These are phyloP conservation scores for Chenopodium formosanum DNA, from an alignment of 148 eudicot genomes.

Conservation along the genomic window DNA sequence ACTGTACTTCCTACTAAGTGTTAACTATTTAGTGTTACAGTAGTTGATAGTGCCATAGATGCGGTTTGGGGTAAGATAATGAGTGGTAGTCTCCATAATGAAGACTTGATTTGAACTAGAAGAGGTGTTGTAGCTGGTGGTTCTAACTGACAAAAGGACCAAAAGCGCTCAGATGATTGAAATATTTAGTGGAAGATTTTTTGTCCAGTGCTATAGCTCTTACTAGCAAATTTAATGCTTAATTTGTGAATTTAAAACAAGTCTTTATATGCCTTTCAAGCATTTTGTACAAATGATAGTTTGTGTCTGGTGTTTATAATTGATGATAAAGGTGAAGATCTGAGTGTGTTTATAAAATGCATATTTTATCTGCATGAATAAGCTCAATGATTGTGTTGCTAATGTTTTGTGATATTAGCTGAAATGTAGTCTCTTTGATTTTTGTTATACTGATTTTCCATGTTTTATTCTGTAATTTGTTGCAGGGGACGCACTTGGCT, in stretches of 20 bases:
- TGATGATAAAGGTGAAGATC: neutral
- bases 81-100: neutral
- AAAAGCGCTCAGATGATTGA: neutral
- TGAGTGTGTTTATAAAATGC: neutral
- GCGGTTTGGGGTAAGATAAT: neutral
- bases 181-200: neutral
- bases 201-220: neutral
- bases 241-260: neutral
- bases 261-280: neutral
- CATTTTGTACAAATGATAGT: neutral
- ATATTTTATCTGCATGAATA: neutral
- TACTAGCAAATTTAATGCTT: neutral
- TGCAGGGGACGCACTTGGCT: slow-evolving; percentile 91
- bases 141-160: neutral
- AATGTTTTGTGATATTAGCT: neutral
- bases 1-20: neutral
- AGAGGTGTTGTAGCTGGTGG: slow-evolving; percentile 1
- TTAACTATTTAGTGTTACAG: neutral
- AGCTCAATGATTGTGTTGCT: neutral
- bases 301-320: neutral
- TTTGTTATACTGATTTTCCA: neutral
- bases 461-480: neutral
- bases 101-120: neutral
- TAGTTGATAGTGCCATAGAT: neutral
- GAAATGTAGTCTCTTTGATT: neutral